Evolutionary conservation across 305 asterid species (phyloP).

Genomic region (Solanum hybrid): DNA sequence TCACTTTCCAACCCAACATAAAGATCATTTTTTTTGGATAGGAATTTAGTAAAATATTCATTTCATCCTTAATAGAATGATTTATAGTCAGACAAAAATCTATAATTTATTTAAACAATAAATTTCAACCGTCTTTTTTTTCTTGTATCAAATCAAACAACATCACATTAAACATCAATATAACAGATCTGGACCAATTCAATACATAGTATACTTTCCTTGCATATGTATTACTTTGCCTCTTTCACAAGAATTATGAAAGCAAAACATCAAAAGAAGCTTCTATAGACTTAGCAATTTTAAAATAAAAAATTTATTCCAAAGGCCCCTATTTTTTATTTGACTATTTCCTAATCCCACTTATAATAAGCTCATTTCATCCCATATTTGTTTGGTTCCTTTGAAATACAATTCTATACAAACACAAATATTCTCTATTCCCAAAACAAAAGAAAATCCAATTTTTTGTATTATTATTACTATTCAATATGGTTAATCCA

Average conservation of each 20-base stretch:
- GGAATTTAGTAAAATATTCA: background rate
- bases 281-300: slow-evolving; percentile 19
- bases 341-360: slow-evolving; percentile 11
- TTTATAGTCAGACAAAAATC: background rate
- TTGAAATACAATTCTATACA: background rate
- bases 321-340: slow-evolving; percentile 4
- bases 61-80: background rate
- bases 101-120: background rate
- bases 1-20: no score
- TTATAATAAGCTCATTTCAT: background rate
- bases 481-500: slow-evolving; percentile 20
- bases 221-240: background rate
- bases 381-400: background rate
- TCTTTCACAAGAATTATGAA: background rate
- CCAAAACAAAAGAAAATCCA: background rate
- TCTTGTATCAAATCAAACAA: background rate
- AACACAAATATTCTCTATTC: background rate
- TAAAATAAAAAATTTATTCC: background rate
- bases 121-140: background rate
- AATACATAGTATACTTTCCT: background rate
- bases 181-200: background rate
- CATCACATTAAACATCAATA: background rate
- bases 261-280: slow-evolving; percentile 32
- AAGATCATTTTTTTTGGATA: no score
- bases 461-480: background rate